phyloP scores from a whole-genome alignment of 768 basidiomycete species.

The Pisolithus sp. region DNA sequence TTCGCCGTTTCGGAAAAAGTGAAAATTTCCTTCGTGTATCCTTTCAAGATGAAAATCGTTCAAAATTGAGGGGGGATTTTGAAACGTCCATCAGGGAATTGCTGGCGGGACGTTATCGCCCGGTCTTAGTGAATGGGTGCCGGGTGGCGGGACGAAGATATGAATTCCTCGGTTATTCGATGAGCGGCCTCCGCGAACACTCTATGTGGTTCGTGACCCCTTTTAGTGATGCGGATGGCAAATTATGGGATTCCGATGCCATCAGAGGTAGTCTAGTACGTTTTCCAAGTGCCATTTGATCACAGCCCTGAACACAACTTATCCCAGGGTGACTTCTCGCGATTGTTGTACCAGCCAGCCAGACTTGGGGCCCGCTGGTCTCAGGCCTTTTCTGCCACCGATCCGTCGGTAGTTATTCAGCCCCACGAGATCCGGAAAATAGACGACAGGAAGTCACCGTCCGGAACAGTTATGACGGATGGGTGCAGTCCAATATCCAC shows the following conservation, averaged over 20 bases:
- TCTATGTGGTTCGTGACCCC: conserved; percentile 44
- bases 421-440: conserved; percentile 28
- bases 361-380: conserved; percentile 47
- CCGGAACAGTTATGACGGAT: conserved; percentile 40
- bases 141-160: conserved; percentile 38
- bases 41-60: conserved; percentile 42
- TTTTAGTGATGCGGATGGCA: conserved; percentile 28
- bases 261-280: conserved; percentile 33
- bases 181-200: conserved; percentile 46
- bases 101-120: conserved; percentile 30
- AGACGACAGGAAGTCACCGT: conserved; percentile 25
- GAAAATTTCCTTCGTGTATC: conserved; percentile 43
- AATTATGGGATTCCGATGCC: conserved; percentile 14
- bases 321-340: conserved; percentile 35
- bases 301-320: not conserved
- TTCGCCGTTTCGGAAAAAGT: conserved; percentile 31
- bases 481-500: conserved; percentile 44
- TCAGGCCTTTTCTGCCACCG: conserved; percentile 48
- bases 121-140: conserved; percentile 28
- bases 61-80: conserved; percentile 29
- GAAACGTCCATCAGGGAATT: conserved; percentile 26
- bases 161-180: conserved; percentile 46
- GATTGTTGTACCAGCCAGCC: conserved; percentile 35
- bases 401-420: conserved; percentile 36
- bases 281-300: not conserved